Conservation (phyloP, 2,329 filamentous ascomycete genomes). For the Aspergillus sp. region DNA sequence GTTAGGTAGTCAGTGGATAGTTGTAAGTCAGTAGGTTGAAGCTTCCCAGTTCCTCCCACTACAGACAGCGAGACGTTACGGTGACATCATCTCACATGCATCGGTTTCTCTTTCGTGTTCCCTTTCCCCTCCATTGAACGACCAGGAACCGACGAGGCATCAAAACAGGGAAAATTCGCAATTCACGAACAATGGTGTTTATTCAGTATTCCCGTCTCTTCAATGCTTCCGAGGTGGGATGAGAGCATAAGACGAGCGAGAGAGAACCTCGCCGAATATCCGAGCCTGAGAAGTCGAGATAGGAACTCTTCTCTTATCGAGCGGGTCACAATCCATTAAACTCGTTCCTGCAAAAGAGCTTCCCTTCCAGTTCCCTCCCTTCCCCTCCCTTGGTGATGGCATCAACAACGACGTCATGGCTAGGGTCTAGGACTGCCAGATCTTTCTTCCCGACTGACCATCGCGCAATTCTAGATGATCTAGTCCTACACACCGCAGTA, state of each 20-base stretch:
- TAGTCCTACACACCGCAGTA: not conserved
- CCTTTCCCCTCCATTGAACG: slow-evolving; percentile 3
- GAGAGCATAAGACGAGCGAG: not conserved
- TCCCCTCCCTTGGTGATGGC: not conserved
- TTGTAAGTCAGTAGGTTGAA: no score
- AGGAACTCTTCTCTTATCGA: not conserved
- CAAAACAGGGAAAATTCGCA: not conserved
- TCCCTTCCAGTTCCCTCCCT: not conserved
- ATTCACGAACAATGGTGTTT: not conserved
- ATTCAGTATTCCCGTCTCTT: not conserved
- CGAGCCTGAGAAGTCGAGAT: not conserved
- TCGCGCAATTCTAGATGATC: not conserved
- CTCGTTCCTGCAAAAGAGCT: not conserved
- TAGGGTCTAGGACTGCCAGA: not conserved
- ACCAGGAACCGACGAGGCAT: not conserved
- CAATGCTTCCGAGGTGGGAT: not conserved
- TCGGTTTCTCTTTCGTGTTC: not conserved
- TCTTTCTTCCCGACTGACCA: not conserved
- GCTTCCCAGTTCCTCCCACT: not conserved
- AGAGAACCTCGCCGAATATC: not conserved
- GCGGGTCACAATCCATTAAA: not conserved
- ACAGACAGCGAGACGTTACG: not conserved
- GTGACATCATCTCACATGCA: slow-evolving; percentile 25
- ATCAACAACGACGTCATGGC: slow-evolving; percentile 9
- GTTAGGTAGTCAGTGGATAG: no score